A percentile compares a stretch with the other conserved stretches of the same genome.
phyloP scores from a whole-genome alignment of 805 yeast species.

The Debaryomyces castellii region DNA sequence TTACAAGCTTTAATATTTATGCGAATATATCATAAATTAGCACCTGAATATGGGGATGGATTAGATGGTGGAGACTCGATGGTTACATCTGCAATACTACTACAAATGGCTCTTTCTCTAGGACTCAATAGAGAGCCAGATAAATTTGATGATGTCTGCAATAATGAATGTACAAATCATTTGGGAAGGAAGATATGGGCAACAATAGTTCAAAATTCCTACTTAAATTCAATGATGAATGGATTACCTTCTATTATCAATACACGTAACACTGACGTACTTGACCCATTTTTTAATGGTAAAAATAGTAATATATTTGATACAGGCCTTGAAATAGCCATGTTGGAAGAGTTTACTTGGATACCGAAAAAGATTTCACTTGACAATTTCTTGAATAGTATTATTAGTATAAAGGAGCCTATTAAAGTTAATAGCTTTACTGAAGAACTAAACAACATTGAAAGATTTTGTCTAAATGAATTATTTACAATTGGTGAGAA shows the following conservation, averaged over 20 bases:
- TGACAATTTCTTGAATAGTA: conserved; percentile 10
- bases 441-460: conserved; percentile 8
- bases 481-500: conserved; percentile 1
- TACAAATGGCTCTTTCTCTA: conserved; percentile 61
- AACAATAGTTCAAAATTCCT: conserved; percentile 11
- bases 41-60: conserved; percentile 51
- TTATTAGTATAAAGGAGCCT: conserved; percentile 15
- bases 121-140: conserved; percentile 66
- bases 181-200: conserved; percentile 24
- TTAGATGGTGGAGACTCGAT: conserved; percentile 57
- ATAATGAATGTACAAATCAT: conserved; percentile 15
- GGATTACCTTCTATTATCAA: conserved; percentile 18
- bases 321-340: conserved; percentile 12
- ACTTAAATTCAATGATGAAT: conserved; percentile 23
- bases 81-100: conserved; percentile 49
- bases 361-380: conserved; percentile 10
- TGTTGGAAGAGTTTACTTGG: conserved; percentile 9
- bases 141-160: conserved; percentile 21
- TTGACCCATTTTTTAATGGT: conserved; percentile 13
- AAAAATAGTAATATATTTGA: conserved; percentile 15
- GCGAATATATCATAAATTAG: conserved; percentile 43
- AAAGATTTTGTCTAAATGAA: conserved; percentile 5
- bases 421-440: conserved; percentile 7
- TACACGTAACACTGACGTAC: conserved; percentile 10
- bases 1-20: conserved; percentile 50